These are phyloP conservation scores for Macrotyloma uniflorum DNA, from an alignment of 306 rosid genomes.

Conservation along the genomic window DNA sequence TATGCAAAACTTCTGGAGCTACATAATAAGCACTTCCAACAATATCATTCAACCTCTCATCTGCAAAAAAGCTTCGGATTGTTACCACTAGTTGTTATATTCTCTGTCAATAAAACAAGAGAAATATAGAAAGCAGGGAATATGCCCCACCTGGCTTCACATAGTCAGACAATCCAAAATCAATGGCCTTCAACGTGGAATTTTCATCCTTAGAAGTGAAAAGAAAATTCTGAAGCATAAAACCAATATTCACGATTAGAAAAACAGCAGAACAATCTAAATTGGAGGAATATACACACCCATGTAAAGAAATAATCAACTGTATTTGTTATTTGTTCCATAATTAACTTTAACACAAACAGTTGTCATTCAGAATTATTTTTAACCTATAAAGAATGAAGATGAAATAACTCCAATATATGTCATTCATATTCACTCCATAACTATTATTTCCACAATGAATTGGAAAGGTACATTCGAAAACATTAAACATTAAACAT, in stretches of 20 bases:
- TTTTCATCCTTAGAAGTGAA: conserved; percentile 65
- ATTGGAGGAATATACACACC: conserved; percentile 1
- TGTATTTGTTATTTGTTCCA: background rate
- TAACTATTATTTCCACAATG: background rate
- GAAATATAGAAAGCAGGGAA: conserved; percentile 11
- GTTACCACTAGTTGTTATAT: conserved; percentile 14
- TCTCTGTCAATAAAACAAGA: background rate
- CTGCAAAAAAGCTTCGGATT: conserved; percentile 41
- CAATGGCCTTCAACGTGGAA: conserved; percentile 69
- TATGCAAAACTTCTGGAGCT: conserved; percentile 91
- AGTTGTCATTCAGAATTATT: background rate
- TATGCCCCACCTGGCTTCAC: conserved; percentile 75
- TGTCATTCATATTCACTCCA: background rate
- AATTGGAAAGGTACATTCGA: background rate
- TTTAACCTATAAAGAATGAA: conserved; percentile 20
- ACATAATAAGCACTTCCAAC: conserved; percentile 91
- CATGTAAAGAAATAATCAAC: background rate
- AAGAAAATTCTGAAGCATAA: conserved; percentile 76
- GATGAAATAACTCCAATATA: background rate
- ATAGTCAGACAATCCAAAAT: conserved; percentile 84
- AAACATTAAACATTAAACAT: background rate
- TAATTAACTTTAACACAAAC: background rate
- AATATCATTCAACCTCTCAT: conserved; percentile 85
- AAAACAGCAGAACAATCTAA: conserved; percentile 15
- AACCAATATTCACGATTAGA: conserved; percentile 22